Base-by-base conservation (phyloP, 2,329 filamentous ascomycete genomes). In the Paraphaeosphaeria minitans region DNA sequence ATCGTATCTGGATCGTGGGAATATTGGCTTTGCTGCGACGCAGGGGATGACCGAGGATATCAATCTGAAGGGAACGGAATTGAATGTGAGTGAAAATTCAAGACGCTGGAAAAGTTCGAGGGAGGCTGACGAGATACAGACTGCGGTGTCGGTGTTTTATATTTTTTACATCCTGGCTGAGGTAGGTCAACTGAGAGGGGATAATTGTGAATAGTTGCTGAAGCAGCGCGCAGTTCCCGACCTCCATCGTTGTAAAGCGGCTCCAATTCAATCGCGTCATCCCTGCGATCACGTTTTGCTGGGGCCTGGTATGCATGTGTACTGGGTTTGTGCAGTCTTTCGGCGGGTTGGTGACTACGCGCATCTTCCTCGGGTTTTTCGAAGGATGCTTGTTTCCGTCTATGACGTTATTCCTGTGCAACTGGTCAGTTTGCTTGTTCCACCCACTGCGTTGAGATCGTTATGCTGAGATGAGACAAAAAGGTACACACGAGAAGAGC, bases 141-240 rank as follows among this genome's bases (percentile, higher is more conserved):
- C 72, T 43, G 67, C 73, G 0, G 71, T 75, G 0, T 75, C 72
- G 1, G 70, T 75, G 0, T 75, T 75, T 39, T 75, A 75, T 60
- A 74, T 75, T 48, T 73, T 74, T 52, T 74, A 75, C 47, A 74
- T 75, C 45, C 60, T 74, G 6, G 73, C 73, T 4, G 71, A 75
- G 57, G 69, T 70, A 66, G 0, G 57, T 42, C 47, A 37, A 12
- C 29, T 31, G 29, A 31, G 29, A 9, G 29, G 29, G 29, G 29
- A 31, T 5, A 9, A 31, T 4, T 31, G 29, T 31, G 29, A 2
- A 53, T 35, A 19, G 21, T 29, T 12, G 4, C 21, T 43, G 21
- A 43, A 7, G n/a, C 41, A 22, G 2, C 19, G 4, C 14, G 2
- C 21, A 72, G 66, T 74, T 75, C 31, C 71, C 72, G 1, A 73